Evolutionary conservation across 768 basidiomycete species (phyloP), one percentile per base, ranked within the genome.

Genomic region (Mycena leptocephala): DNA sequence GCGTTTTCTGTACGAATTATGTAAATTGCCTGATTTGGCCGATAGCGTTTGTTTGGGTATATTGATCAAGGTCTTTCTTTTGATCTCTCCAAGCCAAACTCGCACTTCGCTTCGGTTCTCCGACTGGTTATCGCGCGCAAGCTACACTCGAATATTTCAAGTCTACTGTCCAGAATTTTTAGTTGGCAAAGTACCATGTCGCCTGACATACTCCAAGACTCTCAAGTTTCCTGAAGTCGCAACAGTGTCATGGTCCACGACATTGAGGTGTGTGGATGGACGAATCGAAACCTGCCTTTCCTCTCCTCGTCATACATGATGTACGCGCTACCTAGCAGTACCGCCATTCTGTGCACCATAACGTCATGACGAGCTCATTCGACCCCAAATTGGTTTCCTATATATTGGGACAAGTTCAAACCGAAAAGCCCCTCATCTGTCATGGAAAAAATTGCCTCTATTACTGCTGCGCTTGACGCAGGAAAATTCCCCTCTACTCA

Each of bases 401-500:
- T 64, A 30, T 7, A 28, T 43, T 30, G 4, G 24, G 16, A 26
- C 20, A 5, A 4, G 41, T 24, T 26, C 13, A 5, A 9, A 26
- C 28, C 30, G 1, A n/a, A 39, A 26, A 63, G 10, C 16, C 14
- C 5, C 4, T 37, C 9, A 16, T 24, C 5, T 16, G 62, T 53
- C 51, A 91, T 91, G 89, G 89, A 91, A 74, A 86, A 85, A 77
- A 62, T 83, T 33, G 82, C 88, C 53, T 86, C 88, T 46, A 61
- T 90, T 18, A 76, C 87, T 64, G 90, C 90, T 61, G 90, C 90
- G 5, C 78, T 91, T 74, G 84, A 87, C 72, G 89, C 90, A 58
- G 89, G 90, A 32, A 91, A 91, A 72, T 80, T 90, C 22, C 90
- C 90, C 10, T 86, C 82, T 5, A 88, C 90, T 20, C 63, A 80